phyloP scores from a whole-genome alignment of 2,329 filamentous ascomycete species.

The Colletotrichum theobromicola region DNA sequence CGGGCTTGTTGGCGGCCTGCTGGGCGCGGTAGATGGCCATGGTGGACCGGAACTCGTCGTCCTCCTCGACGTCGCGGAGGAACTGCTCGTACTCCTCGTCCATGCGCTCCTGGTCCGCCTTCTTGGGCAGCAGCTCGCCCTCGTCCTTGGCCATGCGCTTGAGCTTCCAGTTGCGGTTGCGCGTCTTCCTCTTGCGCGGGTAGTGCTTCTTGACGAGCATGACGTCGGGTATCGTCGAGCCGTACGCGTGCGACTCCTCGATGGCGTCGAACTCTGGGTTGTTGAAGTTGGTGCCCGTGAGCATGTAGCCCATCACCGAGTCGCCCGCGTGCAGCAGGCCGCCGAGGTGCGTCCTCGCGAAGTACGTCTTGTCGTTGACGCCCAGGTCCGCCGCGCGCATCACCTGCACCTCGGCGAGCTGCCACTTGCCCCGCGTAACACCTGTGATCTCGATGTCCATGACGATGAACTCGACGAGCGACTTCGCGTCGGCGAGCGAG shows the following conservation, averaged over 20 bases:
- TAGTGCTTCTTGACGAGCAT: constrained; percentile 98
- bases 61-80: constrained; percentile 94
- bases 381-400: constrained; percentile 87
- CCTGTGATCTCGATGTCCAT: constrained; percentile 90
- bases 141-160: constrained; percentile 93
- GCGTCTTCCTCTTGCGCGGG: constrained; percentile 81
- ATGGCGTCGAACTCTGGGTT: constrained; percentile 83
- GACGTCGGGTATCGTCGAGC: constrained; percentile 85
- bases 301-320: constrained; percentile 88
- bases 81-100: constrained; percentile 98
- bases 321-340: constrained; percentile 86
- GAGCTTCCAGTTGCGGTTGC: constrained; percentile 88
- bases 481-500: constrained; percentile 81
- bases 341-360: constrained; percentile 88
- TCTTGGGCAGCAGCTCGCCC: constrained; percentile 83
- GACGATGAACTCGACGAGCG: constrained; percentile 90
- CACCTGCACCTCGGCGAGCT: constrained; percentile 86
- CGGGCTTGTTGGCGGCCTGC: constrained; percentile 46
- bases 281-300: constrained; percentile 92
- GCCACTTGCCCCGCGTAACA: constrained; percentile 78
- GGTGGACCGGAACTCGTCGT: constrained; percentile 83
- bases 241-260: constrained; percentile 77
- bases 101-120: constrained; percentile 85
- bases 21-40: constrained; percentile 84
- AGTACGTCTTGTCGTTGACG: constrained; percentile 85